These are phyloP conservation scores for Carex kokanica DNA, from an alignment of 176 grass and related monocot species.

Conservation along the genomic window DNA sequence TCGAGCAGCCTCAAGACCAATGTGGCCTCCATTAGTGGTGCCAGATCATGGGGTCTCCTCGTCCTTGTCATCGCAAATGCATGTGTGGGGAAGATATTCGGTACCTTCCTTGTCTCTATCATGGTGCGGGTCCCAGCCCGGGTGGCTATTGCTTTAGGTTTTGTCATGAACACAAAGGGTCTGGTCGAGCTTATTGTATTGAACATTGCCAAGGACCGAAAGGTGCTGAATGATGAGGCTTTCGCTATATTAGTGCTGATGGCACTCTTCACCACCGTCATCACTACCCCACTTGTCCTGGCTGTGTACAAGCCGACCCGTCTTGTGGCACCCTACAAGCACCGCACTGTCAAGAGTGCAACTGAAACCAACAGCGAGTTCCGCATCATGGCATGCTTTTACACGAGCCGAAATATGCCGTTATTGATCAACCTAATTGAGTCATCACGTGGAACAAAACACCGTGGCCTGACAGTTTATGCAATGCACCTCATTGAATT, in stretches of 20 bases:
- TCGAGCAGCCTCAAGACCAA: constrained; percentile 71
- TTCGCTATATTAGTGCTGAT: constrained; percentile 74
- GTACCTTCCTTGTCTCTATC: constrained; percentile 35
- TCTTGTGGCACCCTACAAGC: constrained; percentile 49
- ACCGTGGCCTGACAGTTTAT: constrained; percentile 40
- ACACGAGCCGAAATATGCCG: constrained; percentile 42
- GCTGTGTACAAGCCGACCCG: constrained; percentile 59
- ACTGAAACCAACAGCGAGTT: constrained; percentile 34
- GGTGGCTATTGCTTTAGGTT: constrained; percentile 47
- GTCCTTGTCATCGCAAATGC: constrained; percentile 55
- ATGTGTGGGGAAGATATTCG: constrained; percentile 57
- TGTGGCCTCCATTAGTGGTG: constrained; percentile 52
- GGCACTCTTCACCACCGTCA: constrained; percentile 74
- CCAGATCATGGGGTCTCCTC: constrained; percentile 53
- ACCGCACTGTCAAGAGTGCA: constrained; percentile 36
- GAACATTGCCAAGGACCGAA: constrained; percentile 61
- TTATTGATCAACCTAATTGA: constrained; percentile 69
- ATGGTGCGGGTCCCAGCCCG: constrained; percentile 30
- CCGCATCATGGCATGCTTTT: constrained; percentile 64
- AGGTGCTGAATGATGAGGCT: constrained; percentile 58
- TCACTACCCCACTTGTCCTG: constrained; percentile 65
- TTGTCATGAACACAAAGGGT: constrained; percentile 82
- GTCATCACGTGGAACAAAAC: constrained; percentile 40
- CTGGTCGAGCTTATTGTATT: constrained; percentile 79
- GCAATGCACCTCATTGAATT: constrained; percentile 71